phyloP scores from a whole-genome alignment of 345 rosid genomes.

The Eucalyptus cladocalyx region DNA sequence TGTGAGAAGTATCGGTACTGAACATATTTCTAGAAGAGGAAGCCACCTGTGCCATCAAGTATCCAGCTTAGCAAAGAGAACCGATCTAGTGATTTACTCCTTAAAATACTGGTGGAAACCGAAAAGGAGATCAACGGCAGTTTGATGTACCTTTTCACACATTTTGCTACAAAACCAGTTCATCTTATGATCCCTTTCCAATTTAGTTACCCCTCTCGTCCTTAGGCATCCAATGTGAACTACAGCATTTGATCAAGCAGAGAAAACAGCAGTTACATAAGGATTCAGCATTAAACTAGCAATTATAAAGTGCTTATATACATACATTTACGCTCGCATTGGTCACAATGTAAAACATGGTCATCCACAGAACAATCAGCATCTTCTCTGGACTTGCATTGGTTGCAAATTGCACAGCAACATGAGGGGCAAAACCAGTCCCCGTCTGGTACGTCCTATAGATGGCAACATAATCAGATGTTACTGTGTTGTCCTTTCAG shows the following conservation, averaged over 20 bases:
- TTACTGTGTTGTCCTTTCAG: neutral
- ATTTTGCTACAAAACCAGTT: neutral
- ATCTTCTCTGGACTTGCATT: slow-evolving; percentile 10
- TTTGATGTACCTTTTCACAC: slow-evolving; percentile 43
- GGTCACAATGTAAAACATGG: slow-evolving; percentile 32
- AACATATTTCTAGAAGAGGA: neutral
- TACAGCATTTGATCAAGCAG: slow-evolving; percentile 5
- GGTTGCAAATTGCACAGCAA: slow-evolving; percentile 51
- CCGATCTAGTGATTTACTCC: neutral
- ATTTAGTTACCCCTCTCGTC: slow-evolving; percentile 1
- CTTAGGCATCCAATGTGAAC: slow-evolving; percentile 47
- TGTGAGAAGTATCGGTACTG: neutral
- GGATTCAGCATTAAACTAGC: neutral
- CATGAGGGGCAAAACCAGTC: slow-evolving; percentile 91
- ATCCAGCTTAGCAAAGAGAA: neutral
- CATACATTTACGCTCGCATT: slow-evolving; percentile 57
- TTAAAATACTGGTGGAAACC: neutral
- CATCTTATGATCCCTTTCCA: neutral
- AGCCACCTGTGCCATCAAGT: neutral
- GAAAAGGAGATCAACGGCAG: neutral
- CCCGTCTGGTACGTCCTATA: slow-evolving; percentile 65
- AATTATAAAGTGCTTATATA: neutral
- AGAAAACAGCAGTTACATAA: neutral
- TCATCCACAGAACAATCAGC: slow-evolving; percentile 3
- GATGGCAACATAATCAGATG: neutral